Base-by-base conservation (phyloP, 169 alveolate species). In the Cryptosporidium sp. region DNA sequence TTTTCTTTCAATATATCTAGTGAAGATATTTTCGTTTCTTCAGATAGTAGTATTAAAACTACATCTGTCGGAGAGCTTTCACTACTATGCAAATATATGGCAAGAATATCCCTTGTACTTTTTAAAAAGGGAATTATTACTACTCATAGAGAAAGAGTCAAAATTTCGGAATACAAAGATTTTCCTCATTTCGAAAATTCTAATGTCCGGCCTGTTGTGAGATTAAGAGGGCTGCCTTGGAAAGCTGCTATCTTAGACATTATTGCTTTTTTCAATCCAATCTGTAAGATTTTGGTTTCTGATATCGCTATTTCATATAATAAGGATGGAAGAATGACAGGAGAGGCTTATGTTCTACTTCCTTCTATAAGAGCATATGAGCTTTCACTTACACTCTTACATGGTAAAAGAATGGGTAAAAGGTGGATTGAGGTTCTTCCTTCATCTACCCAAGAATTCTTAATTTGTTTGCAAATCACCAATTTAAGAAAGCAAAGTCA, bases 341-440 rank as follows among this genome's bases (percentile, higher is more conserved):
- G 94, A 21, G 94, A 92, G 84, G 94, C 94, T 21, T 92, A 92
- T 65, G 93, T 92, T n/a, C 61, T 85, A 84, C 85, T 92, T 29
- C 93, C 92, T 9, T 51, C 92, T 48, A 70, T 68, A 0, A 85
- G 58, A 3, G 67, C 70, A 55, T 75, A 91, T 41, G 93, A 92
- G 48, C 67, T 61, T 37, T 92, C 92, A 58, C 75, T 92, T 21
- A 43, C 87, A 41, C 70, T 65, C 31, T 92, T 92, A 12, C 93
- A 92, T 69, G 92, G 93, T 51, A 84, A 86, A 41, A 86, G 84
- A 61, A 84, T 92, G 91, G 94, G 94, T 9, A 70, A 70, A 67
- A 91, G 94, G n/a, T 92, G 94, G 94, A 87, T 92, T 58, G 94
- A 92, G 55, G 94, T 89, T 5, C 48, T 73, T 35, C 86, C 86